phyloP scores from a whole-genome alignment of 2,329 filamentous ascomycete genomes.

The Dendrostoma leiphaemia region DNA sequence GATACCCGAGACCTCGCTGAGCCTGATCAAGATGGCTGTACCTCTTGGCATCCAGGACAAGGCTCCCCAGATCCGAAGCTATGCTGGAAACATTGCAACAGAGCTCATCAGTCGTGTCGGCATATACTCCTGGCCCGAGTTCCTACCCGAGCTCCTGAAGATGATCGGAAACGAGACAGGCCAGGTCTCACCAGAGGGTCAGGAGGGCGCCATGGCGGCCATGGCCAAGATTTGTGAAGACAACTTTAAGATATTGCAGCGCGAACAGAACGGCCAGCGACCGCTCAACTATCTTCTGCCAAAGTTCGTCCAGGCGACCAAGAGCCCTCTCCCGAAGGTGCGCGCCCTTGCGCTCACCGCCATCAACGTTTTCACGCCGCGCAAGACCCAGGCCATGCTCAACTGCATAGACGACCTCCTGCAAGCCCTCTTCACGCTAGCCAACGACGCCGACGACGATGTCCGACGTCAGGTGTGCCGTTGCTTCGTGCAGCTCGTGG shows the following conservation, averaged over 20 bases:
- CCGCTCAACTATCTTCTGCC: conserved; percentile 87
- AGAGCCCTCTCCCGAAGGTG: conserved; percentile 72
- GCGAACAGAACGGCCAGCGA: conserved; percentile 83
- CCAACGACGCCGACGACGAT: conserved; percentile 73
- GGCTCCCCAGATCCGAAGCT: conserved; percentile 79
- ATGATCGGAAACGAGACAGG: conserved; percentile 73
- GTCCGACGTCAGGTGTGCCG: conserved; percentile 92
- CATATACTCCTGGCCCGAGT: conserved; percentile 85
- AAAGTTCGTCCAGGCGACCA: conserved; percentile 84
- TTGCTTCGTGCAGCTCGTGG: conserved; percentile 87
- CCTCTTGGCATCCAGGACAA: conserved; percentile 78
- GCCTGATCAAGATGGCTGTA: conserved; percentile 76
- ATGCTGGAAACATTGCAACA: conserved; percentile 90
- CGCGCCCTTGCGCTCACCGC: conserved; percentile 76
- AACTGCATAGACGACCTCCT: conserved; percentile 79
- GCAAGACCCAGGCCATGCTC: conserved; percentile 78
- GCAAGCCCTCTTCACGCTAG: conserved; percentile 77
- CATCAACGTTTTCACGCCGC: conserved; percentile 88
- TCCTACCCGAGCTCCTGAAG: conserved; percentile 78
- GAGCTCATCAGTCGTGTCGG: conserved; percentile 84
- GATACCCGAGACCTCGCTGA: conserved; percentile 70
- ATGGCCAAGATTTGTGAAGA: conserved; percentile 96
- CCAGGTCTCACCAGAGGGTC: conserved; percentile 66
- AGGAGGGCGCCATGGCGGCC: conserved; percentile 92
- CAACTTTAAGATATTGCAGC: conserved; percentile 81